phyloP scores from a whole-genome alignment of 805 yeast genomes.

The Teunomyces cretensis region DNA sequence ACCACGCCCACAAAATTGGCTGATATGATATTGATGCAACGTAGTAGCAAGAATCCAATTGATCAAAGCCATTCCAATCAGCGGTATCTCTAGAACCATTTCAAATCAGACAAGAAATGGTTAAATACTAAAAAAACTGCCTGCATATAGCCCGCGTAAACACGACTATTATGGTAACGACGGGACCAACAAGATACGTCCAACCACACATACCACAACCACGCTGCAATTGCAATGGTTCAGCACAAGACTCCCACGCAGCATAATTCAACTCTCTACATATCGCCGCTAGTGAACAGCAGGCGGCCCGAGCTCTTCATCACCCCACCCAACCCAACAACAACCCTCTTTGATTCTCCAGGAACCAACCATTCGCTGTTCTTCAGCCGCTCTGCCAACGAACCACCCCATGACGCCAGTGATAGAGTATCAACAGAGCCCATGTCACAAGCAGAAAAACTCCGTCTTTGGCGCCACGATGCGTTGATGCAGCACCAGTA shows the following conservation, averaged over 20 bases:
- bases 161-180: neutral
- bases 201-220: too few species aligned
- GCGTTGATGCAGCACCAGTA: conserved; percentile 91
- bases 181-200: neutral
- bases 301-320: conserved; percentile 41
- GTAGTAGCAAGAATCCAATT: too few species aligned
- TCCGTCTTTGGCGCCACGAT: conserved; percentile 90
- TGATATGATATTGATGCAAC: too few species aligned
- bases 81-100: too few species aligned
- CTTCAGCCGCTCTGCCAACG: conserved; percentile 27
- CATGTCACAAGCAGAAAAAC: conserved; percentile 76
- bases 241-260: conserved; percentile 45
- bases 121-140: too few species aligned
- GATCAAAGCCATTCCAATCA: too few species aligned
- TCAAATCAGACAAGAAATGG: too few species aligned
- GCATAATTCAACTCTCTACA: conserved; percentile 70
- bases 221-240: conserved; percentile 5
- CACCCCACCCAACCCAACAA: conserved; percentile 50
- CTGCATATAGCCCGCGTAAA: neutral
- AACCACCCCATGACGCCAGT: conserved; percentile 5
- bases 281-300: conserved; percentile 61
- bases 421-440: conserved; percentile 31
- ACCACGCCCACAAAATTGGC: too few species aligned
- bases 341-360: conserved; percentile 44
- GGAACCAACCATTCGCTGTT: conserved; percentile 40